Percentiles rank a stretch among this genome's conserved stretches.
Conservation (phyloP, 2,329 filamentous ascomycete genomes). For the Apiospora malaysiana region DNA sequence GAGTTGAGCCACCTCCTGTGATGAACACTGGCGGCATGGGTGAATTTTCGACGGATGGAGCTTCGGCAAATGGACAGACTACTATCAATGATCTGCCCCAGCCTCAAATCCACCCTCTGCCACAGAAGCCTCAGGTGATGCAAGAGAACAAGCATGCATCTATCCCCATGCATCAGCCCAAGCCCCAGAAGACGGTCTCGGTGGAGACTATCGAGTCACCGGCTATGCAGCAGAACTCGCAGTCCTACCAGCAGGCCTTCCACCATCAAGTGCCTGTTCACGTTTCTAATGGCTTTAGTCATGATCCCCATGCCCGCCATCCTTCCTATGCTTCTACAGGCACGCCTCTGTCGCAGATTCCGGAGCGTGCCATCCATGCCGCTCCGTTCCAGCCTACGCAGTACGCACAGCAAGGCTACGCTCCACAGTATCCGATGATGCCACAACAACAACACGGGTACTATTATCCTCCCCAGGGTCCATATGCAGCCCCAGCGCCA, state of each 20-base stretch:
- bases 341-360: slow-evolving; percentile 89
- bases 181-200: slow-evolving; percentile 92
- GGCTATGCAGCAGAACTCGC: slow-evolving; percentile 56
- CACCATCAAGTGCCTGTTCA: slow-evolving; percentile 91
- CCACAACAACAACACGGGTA: slow-evolving; percentile 63
- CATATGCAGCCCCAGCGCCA: slow-evolving; percentile 54
- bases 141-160: slow-evolving; percentile 60
- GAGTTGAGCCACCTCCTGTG: slow-evolving; percentile 31
- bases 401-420: slow-evolving; percentile 66
- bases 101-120: slow-evolving; percentile 63
- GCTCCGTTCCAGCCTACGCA: slow-evolving; percentile 83
- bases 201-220: slow-evolving; percentile 92
- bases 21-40: slow-evolving; percentile 10
- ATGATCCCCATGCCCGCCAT: slow-evolving; percentile 69
- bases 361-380: slow-evolving; percentile 89
- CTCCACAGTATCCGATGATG: slow-evolving; percentile 63
- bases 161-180: slow-evolving; percentile 88
- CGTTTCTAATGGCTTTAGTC: slow-evolving; percentile 61
- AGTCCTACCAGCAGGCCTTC: slow-evolving; percentile 78
- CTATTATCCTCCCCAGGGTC: slow-evolving; percentile 67
- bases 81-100: slow-evolving; percentile 60
- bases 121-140: slow-evolving; percentile 59
- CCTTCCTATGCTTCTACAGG: slow-evolving; percentile 74
- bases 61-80: slow-evolving; percentile 37
- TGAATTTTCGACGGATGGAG: slow-evolving; percentile 27